Base-by-base conservation (phyloP, 345 rosid species). In the Arabidopsis suecica region DNA sequence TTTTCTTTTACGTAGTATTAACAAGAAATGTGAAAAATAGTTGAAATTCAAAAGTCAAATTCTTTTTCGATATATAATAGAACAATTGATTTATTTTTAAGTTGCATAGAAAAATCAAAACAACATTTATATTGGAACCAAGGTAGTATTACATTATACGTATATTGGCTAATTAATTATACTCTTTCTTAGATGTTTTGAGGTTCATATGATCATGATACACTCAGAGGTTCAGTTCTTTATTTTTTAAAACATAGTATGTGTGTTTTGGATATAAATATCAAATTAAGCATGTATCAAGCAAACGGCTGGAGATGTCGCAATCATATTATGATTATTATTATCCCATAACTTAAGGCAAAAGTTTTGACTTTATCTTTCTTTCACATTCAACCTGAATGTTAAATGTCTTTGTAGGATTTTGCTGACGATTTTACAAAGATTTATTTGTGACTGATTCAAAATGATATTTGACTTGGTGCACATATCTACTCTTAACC, bases 391-490 rank as follows among this genome's bases (percentile, higher is more conserved):
- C 16, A 65, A 23, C 41, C 4, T 58, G 4, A 49, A 38, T 22
- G 41, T 44, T 55, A 36, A 14, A 9, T n/a, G n/a, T 65, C 9
- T 53, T 58, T 57, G 6, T 48, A 44, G 53, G 36, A 66, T 38
- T 51, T 74, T 55, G 65, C 41, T 74, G 78, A 74, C 72, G 65
- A 23, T 34, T 16, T 34, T 12, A 32, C 3, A 34, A 53, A 54
- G 5, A 22, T 74, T 47, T 36, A 7, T 36, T 58, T 45, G 38
- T 34, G 44, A 60, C 59, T 66, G 55, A 66, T 47, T 60, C 65
- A 74, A 74, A 33, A 66, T 66, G 73, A 58, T 75, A 30, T 75
- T 68, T 68, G 79, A 75, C 79, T 50, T 50, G 45, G 66, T 23
- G 37, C 53, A 74, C 25, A 66, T 22, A 58, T 53, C 62, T 67